phyloP scores from a whole-genome alignment of 1,139 yeast genomes.

The Yamadazyma trypodendri region DNA sequence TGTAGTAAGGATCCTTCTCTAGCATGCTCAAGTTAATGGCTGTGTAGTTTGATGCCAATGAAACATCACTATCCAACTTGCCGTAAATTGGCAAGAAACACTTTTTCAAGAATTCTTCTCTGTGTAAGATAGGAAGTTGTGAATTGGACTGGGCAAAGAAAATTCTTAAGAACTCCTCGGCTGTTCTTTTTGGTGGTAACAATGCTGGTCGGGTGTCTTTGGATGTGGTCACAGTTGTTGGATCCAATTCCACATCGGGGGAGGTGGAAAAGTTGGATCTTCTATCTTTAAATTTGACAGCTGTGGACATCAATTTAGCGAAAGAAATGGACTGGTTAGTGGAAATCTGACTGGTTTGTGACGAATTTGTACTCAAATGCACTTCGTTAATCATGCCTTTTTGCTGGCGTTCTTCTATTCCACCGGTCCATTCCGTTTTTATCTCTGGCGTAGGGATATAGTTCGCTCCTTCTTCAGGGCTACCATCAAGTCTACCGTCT shows the following conservation, averaged over 20 bases:
- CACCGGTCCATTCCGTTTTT: conserved; percentile 1
- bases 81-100: conserved; percentile 84
- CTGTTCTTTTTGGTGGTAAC: conserved; percentile 70
- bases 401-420: conserved; percentile 10
- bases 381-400: conserved; percentile 13
- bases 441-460: neutral
- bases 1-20: conserved; percentile 11
- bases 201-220: conserved; percentile 41
- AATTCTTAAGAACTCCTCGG: conserved; percentile 62
- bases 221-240: conserved; percentile 8
- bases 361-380: conserved; percentile 11
- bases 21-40: conserved; percentile 36
- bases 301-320: conserved; percentile 73
- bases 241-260: conserved; percentile 14
- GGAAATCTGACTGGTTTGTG: conserved; percentile 6
- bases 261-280: conserved; percentile 16
- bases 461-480: neutral
- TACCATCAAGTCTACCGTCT: neutral
- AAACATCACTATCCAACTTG: conserved; percentile 46
- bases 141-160: conserved; percentile 80
- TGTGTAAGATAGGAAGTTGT: conserved; percentile 77
- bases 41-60: conserved; percentile 64
- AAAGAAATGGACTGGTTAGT: conserved; percentile 48
- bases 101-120: conserved; percentile 66
- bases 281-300: conserved; percentile 57